Evolutionary conservation across 495 filamentous ascomycete genomes (phyloP).

Genomic region (Penicillium bovifimosum): DNA sequence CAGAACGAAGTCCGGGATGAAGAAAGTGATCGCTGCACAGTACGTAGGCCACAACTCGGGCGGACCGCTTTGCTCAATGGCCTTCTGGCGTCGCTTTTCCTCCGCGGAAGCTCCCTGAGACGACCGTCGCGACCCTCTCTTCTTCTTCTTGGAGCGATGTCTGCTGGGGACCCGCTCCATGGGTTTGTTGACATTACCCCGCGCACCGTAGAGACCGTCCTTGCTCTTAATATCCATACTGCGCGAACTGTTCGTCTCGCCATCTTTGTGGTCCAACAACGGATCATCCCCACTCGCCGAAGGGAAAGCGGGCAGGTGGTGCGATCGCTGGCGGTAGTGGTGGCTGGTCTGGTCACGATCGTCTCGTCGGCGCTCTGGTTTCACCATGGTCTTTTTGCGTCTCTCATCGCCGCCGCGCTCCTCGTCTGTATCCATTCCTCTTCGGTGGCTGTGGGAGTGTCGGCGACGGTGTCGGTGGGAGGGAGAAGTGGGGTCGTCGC

Average conservation of each 20-base stretch:
- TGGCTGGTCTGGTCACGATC: conserved; percentile 87
- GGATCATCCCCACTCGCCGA: conserved; percentile 91
- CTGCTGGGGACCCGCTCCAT: conserved; percentile 43
- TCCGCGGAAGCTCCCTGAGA: conserved; percentile 46
- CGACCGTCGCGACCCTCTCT: conserved; percentile 47
- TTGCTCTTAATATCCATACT: conserved; percentile 50
- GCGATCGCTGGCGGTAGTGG: conserved; percentile 76
- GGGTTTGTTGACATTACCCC: conserved; percentile 43
- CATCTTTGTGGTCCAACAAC: conserved; percentile 60
- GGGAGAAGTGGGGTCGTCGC: conserved; percentile 37
- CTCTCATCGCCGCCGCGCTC: conserved; percentile 30
- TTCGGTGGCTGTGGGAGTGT: conserved; percentile 32
- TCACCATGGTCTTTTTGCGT: conserved; percentile 80
- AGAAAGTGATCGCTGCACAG: conserved; percentile 89
- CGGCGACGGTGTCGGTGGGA: conserved; percentile 31
- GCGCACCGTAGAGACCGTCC: conserved; percentile 31
- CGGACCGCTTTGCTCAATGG: conserved; percentile 63
- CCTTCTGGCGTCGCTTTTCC: conserved; percentile 58
- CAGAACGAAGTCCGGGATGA: conserved; percentile 82
- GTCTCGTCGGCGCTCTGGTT: conserved; percentile 79
- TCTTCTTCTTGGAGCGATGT: conserved; percentile 40
- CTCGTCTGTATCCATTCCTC: conserved; percentile 32
- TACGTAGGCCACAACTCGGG: conserved; percentile 94
- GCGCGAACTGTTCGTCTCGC: conserved; percentile 50
- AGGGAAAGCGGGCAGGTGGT: conserved; percentile 77